Conservation (phyloP, 306 rosid species). For the Vachellia pachyceras region DNA sequence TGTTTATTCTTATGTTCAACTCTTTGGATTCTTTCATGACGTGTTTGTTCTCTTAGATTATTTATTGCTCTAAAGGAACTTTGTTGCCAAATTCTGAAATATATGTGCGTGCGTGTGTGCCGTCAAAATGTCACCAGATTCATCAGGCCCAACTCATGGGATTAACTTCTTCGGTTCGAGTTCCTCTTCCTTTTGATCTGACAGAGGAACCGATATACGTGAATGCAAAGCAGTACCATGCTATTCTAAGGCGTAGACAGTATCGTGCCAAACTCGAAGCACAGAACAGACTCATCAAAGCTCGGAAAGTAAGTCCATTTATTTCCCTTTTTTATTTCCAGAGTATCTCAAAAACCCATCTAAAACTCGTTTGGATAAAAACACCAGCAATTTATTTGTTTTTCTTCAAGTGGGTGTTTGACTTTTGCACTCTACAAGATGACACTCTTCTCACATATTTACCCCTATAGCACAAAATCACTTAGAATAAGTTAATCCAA, state of each 20-base stretch:
- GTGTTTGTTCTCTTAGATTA: conserved; percentile 28
- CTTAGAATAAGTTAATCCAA: too few species aligned
- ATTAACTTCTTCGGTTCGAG: conserved; percentile 45
- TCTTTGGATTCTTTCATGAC: conserved; percentile 30
- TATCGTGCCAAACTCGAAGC: conserved; percentile 89
- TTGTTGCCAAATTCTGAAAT: conserved; percentile 31
- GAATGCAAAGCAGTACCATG: conserved; percentile 91
- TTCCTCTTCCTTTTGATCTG: conserved; percentile 60
- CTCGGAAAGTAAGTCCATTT: conserved; percentile 65
- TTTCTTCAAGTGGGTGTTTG: background rate
- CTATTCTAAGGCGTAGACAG: conserved; percentile 88
- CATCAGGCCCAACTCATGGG: conserved; percentile 53
- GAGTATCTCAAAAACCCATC: background rate
- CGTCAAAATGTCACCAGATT: conserved; percentile 37
- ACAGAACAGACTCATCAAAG: conserved; percentile 65
- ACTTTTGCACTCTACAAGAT: too few species aligned
- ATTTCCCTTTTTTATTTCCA: background rate
- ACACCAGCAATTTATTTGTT: background rate
- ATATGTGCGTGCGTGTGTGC: conserved; percentile 31
- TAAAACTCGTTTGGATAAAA: background rate
- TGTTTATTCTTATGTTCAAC: conserved; percentile 14
- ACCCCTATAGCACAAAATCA: too few species aligned
- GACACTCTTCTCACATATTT: too few species aligned
- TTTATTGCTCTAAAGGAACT: conserved; percentile 15
- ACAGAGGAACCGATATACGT: conserved; percentile 76